phyloP scores from a whole-genome alignment of 768 basidiomycete genomes.

The Kwoniella dendrophila region DNA sequence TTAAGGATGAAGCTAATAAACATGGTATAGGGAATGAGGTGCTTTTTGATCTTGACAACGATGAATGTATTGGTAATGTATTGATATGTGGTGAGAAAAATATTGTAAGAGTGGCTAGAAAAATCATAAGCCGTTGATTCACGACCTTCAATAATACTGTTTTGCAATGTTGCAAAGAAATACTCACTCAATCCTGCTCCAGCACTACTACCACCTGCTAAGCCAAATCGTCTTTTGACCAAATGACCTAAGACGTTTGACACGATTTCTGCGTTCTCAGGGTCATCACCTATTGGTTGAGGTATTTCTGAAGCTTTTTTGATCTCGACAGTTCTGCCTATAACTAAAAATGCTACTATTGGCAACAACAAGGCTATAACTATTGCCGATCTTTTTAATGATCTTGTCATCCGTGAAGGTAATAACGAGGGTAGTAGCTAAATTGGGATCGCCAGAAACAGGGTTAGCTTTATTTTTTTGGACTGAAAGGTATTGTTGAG shows the following conservation, averaged over 20 bases:
- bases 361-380: constrained; percentile 46
- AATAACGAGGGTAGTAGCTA: constrained; percentile 48
- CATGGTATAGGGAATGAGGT: constrained; percentile 49
- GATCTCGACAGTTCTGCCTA: constrained; percentile 54
- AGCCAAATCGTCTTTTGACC: constrained; percentile 23
- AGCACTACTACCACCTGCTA: constrained; percentile 39
- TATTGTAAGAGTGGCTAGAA: constrained; percentile 44
- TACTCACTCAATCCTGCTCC: constrained; percentile 52
- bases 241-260: constrained; percentile 13
- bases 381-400: constrained; percentile 29
- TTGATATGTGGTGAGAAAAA: constrained; percentile 54
- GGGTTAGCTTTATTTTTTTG: neutral
- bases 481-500: neutral
- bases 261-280: constrained; percentile 3
- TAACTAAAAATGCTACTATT: constrained; percentile 49
- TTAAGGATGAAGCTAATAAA: constrained; percentile 35
- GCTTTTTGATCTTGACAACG: constrained; percentile 43
- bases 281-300: constrained; percentile 4
- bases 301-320: constrained; percentile 40
- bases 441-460: neutral
- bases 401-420: constrained; percentile 40
- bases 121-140: neutral
- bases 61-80: constrained; percentile 49
- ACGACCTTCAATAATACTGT: neutral
- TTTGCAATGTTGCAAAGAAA: neutral